A percentile compares a stretch with the other conserved stretches of the same genome.
Conservation (phyloP, 1,284 basidiomycete species). For the Sanghuangporus sanghuang region DNA sequence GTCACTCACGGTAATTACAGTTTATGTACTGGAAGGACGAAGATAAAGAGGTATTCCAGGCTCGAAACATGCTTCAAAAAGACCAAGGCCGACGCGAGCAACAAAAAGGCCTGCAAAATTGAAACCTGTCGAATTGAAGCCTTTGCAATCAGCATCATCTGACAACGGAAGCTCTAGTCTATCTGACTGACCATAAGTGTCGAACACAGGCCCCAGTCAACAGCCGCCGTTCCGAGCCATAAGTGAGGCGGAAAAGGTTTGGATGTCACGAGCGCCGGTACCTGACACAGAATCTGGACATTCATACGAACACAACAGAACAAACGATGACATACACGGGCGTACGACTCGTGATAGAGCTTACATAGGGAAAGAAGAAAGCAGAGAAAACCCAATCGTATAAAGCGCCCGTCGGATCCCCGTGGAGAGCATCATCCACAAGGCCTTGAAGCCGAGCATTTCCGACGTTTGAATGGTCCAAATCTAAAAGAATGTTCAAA, state of each 20-base stretch:
- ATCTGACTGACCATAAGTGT: slow-evolving; percentile 52
- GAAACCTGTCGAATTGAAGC: slow-evolving; percentile 48
- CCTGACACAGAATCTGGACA: slow-evolving; percentile 57
- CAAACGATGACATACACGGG: neutral
- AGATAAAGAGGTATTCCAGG: slow-evolving; percentile 71
- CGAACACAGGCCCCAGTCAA: slow-evolving; percentile 68
- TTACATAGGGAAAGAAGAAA: slow-evolving; percentile 73
- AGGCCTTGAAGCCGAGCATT: slow-evolving; percentile 72
- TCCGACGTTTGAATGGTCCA: slow-evolving; percentile 71
- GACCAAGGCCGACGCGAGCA: slow-evolving; percentile 54
- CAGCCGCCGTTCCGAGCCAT: slow-evolving; percentile 61
- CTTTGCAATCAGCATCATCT: neutral
- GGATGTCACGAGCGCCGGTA: slow-evolving; percentile 60
- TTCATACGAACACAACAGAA: neutral
- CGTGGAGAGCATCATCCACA: slow-evolving; percentile 54
- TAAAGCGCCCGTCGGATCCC: slow-evolving; percentile 58
- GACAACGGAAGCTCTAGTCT: neutral
- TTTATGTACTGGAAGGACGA: slow-evolving; percentile 33
- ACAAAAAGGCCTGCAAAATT: slow-evolving; percentile 52
- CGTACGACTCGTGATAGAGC: neutral
- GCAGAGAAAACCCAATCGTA: slow-evolving; percentile 74
- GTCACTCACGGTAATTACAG: neutral
- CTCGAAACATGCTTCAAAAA: slow-evolving; percentile 71
- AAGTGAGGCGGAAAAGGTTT: slow-evolving; percentile 61
- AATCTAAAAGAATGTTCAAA: slow-evolving; percentile 36